phyloP scores from a whole-genome alignment of 495 filamentous ascomycete genomes.

The Talaromyces wortmannii region DNA sequence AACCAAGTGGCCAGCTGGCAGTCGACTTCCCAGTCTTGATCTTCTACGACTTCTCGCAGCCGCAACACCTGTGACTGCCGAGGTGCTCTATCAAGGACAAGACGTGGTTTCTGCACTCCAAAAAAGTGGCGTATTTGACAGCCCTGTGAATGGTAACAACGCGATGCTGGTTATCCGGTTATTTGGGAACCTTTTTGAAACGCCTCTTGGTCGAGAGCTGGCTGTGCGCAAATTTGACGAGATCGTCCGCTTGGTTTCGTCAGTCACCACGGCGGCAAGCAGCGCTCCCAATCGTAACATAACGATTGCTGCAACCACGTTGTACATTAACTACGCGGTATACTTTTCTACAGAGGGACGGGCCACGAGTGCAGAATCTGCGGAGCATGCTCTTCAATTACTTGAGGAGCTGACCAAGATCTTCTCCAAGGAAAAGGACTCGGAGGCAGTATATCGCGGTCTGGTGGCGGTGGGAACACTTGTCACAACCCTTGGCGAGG shows the following conservation, averaged over 20 bases:
- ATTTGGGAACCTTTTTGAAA: slow-evolving; percentile 83
- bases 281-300: slow-evolving; percentile 67
- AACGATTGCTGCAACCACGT: slow-evolving; percentile 71
- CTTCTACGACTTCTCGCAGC: slow-evolving; percentile 73
- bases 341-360: slow-evolving; percentile 39
- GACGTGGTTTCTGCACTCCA: slow-evolving; percentile 37
- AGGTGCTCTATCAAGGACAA: slow-evolving; percentile 50
- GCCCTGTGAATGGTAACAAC: slow-evolving; percentile 57
- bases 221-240: slow-evolving; percentile 52
- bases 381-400: slow-evolving; percentile 51
- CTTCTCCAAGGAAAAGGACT: slow-evolving; percentile 58
- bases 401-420: slow-evolving; percentile 59
- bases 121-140: slow-evolving; percentile 49
- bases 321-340: slow-evolving; percentile 80
- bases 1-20: slow-evolving; percentile 68
- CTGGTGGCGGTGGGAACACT: slow-evolving; percentile 81
- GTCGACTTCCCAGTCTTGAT: slow-evolving; percentile 79
- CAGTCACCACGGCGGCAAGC: slow-evolving; percentile 32
- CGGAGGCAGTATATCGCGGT: slow-evolving; percentile 75
- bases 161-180: slow-evolving; percentile 79
- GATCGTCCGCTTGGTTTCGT: slow-evolving; percentile 43
- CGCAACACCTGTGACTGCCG: slow-evolving; percentile 53
- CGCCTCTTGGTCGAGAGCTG: slow-evolving; percentile 58
- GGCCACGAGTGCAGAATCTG: slow-evolving; percentile 29
- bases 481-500: slow-evolving; percentile 31